phyloP scores from a whole-genome alignment of 129 eudicot species.

The Chrysanthemum lavandulifolium region DNA sequence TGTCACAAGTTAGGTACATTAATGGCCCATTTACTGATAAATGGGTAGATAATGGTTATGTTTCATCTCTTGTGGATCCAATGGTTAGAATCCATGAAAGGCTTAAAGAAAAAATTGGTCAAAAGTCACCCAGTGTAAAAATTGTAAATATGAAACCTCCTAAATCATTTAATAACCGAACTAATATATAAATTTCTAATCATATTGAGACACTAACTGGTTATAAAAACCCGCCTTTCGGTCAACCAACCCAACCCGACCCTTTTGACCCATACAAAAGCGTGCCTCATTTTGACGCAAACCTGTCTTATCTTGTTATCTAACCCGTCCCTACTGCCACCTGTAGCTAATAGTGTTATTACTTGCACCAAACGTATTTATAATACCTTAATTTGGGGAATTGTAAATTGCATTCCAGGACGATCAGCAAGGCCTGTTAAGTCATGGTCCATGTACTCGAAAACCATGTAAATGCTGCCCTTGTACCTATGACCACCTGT shows the following conservation, averaged over 20 bases:
- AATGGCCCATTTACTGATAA: neutral
- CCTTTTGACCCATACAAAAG: neutral
- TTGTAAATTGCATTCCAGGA: constrained; percentile 87
- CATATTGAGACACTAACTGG: constrained; percentile 4
- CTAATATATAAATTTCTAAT: neutral
- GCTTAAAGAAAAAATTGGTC: neutral
- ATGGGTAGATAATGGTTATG: neutral
- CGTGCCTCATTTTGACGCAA: neutral
- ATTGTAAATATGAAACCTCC: neutral
- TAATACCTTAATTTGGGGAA: constrained; percentile 87
- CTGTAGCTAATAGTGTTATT: neutral
- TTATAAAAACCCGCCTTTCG: neutral
- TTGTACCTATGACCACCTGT: constrained; percentile 76
- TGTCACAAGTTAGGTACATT: constrained; percentile 22
- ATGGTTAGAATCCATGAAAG: no score
- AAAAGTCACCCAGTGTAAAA: neutral
- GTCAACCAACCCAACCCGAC: neutral
- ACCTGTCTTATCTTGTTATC: neutral
- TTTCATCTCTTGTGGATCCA: neutral
- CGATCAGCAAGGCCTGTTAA: constrained; percentile 96
- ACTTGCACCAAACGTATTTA: neutral
- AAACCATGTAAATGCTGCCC: constrained; percentile 92
- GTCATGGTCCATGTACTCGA: constrained; percentile 99
- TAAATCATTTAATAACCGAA: neutral
- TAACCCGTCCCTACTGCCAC: neutral